Base-by-base conservation (phyloP, 495 filamentous ascomycete genomes). In the Achaetomiella virescens region DNA sequence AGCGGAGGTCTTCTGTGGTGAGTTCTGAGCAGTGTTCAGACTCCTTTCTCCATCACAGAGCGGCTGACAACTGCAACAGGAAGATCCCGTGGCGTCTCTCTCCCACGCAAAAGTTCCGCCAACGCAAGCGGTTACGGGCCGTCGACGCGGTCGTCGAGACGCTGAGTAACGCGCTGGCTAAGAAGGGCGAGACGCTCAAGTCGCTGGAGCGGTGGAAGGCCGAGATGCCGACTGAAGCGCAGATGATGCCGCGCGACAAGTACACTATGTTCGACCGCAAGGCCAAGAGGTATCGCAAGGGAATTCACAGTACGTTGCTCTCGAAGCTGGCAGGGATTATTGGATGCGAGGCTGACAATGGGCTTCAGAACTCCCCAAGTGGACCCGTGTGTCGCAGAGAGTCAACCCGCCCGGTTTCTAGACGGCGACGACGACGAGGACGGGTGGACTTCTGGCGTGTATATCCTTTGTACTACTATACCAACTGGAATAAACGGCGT, bases 81-180 rank as follows among this genome's bases (percentile, higher is more conserved):
- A 98, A 98, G 85, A 91, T 87, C 69, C 95, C 93, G 54, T 98
- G 90, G 90, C 88, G 95, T 46, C 85, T 98, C 66, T 98, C 93
- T 40, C 71, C 77, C 52, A 85, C 84, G 62, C 93, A 97, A 69
- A 98, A 98, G 71, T 81, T 81, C 57, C 88, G 93, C 29, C 93
- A 97, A 55, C 85, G 93, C 53, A 81, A 86, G 69, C 89, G 93
- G 21, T 78, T 98, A 43, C 86, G 86, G 53, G 81, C 83, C 52
- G 92, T 98, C 50, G 93, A 98, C 74, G 77, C 74, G 8, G 84
- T 96, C 18, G 84, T 98, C 46, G 81, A 84, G 40, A 86, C 82
- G 7, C 65, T 98, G 55, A 86, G 86, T 66, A 80, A 72, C 12
- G 89, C 93, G 12, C 78, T 97, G 17, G 72, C 78, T 22, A 88